Evolutionary conservation across 148 eudicot genomes (phyloP).

Genomic region (Beta vulgaris): DNA sequence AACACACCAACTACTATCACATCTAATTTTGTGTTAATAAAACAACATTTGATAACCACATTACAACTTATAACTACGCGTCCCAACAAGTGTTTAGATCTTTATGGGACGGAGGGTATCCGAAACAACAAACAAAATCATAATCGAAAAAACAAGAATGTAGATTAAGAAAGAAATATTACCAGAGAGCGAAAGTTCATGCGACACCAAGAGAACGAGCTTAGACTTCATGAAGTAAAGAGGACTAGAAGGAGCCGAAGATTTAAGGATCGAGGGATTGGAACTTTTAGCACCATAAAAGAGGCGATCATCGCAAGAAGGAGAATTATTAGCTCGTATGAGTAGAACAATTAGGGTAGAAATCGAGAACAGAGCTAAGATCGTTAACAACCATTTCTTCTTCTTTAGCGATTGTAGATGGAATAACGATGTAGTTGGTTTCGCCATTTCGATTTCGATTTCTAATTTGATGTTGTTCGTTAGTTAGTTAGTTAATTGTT

Average conservation of each 20-base stretch:
- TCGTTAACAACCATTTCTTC: conserved; percentile 57
- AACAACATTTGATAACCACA: too few species aligned
- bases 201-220: conserved; percentile 85
- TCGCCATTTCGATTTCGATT: conserved; percentile 42
- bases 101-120: too few species aligned
- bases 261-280: background rate
- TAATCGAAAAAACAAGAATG: background rate
- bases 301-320: conserved; percentile 39
- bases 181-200: conserved; percentile 97
- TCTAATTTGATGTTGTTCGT: background rate
- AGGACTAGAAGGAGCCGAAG: conserved; percentile 38
- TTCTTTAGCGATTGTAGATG: conserved; percentile 12
- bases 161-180: background rate
- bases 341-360: conserved; percentile 64
- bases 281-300: conserved; percentile 24
- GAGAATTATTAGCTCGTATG: conserved; percentile 48
- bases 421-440: conserved; percentile 27
- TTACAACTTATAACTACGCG: background rate
- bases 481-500: too few species aligned
- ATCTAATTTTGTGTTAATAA: too few species aligned
- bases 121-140: background rate
- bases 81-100: too few species aligned
- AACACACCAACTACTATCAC: too few species aligned
- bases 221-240: conserved; percentile 91
- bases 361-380: conserved; percentile 45